Evolutionary conservation across 1,139 yeast genomes (phyloP).

Genomic region (Barnettozyma hawaiiensis): DNA sequence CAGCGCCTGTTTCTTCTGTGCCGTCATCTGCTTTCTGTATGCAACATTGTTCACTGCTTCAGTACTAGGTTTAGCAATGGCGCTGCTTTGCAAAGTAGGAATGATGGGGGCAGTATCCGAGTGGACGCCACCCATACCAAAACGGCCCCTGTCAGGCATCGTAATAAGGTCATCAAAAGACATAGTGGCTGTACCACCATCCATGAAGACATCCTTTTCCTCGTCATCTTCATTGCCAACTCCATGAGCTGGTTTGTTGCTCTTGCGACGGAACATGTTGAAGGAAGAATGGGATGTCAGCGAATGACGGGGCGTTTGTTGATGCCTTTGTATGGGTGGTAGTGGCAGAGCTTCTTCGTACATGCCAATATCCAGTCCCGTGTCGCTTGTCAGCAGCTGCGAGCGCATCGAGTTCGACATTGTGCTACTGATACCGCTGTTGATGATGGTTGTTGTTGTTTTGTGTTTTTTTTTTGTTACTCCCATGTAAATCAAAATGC

Average conservation of each 20-base stretch:
- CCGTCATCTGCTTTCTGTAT: slow-evolving; percentile 64
- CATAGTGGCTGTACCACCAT: slow-evolving; percentile 40
- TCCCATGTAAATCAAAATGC: too few species aligned
- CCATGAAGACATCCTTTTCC: slow-evolving; percentile 49
- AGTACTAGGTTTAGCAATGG: slow-evolving; percentile 11
- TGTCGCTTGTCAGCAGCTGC: slow-evolving; percentile 32
- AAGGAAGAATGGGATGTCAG: slow-evolving; percentile 8
- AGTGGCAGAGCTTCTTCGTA: background rate
- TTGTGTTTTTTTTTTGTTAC: background rate
- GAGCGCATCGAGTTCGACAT: slow-evolving; percentile 20
- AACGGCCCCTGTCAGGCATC: slow-evolving; percentile 58
- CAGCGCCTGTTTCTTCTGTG: slow-evolving; percentile 55
- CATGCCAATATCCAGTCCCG: slow-evolving; percentile 37
- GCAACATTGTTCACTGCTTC: slow-evolving; percentile 38
- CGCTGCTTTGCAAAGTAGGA: slow-evolving; percentile 44
- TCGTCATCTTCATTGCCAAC: slow-evolving; percentile 33
- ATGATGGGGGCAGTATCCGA: slow-evolving; percentile 67
- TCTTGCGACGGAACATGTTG: slow-evolving; percentile 16
- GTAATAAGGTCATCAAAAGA: slow-evolving; percentile 62
- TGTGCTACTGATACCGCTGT: background rate
- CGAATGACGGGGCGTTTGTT: slow-evolving; percentile 13
- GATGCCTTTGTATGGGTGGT: slow-evolving; percentile 19
- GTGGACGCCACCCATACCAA: slow-evolving; percentile 39
- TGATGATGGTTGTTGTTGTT: background rate
- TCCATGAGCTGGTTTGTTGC: slow-evolving; percentile 6